Evolutionary conservation across 2,329 filamentous ascomycete genomes (phyloP).

Genomic region (Calonectria hawksworthii): DNA sequence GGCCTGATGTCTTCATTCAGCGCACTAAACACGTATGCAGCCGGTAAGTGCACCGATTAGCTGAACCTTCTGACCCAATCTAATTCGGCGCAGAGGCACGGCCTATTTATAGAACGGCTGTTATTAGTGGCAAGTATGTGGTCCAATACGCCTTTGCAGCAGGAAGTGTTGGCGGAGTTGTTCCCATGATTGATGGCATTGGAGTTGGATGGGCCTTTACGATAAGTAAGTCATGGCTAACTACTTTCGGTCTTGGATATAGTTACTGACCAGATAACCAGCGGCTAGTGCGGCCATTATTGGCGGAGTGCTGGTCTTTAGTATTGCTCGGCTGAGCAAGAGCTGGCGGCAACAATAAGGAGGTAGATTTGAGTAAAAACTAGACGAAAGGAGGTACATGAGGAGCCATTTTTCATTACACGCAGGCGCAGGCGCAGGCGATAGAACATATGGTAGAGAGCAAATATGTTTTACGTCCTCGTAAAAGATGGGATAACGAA

Average conservation of each 20-base stretch:
- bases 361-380: background rate
- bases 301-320: conserved; percentile 31
- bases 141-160: conserved; percentile 44
- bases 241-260: rapidly evolving
- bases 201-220: conserved; percentile 46
- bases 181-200: conserved; percentile 41
- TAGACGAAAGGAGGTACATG: background rate
- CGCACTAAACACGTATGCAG: conserved; percentile 56
- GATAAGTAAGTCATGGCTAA: conserved; percentile 29
- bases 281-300: conserved; percentile 29
- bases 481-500: background rate
- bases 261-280: conserved; percentile 6
- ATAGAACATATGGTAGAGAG: background rate
- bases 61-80: background rate
- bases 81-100: conserved; percentile 36
- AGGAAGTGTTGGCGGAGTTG: conserved; percentile 42
- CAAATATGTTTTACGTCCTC: background rate
- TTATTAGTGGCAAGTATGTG: conserved; percentile 45
- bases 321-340: conserved; percentile 38
- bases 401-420: background rate
- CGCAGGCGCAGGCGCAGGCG: background rate
- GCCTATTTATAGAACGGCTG: conserved; percentile 41
- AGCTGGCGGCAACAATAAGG: conserved; percentile 35
- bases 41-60: conserved; percentile 41
- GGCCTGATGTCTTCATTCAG: conserved; percentile 56